Conservation (phyloP, 768 basidiomycete genomes). For the Sistotremastrum suecicum region DNA sequence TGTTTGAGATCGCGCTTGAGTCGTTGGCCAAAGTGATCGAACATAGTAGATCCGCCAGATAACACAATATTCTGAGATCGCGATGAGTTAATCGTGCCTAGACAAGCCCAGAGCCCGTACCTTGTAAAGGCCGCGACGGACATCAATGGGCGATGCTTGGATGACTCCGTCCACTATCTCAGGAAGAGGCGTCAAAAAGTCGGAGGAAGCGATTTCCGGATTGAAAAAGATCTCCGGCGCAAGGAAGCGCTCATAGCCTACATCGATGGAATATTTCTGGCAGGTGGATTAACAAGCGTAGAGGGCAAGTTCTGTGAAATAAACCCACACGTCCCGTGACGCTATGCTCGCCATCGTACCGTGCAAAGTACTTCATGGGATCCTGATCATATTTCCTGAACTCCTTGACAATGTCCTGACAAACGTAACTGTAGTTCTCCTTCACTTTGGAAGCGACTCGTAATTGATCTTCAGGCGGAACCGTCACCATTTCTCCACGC, state of each 20-base stretch:
- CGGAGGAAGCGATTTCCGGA: slow-evolving; percentile 95
- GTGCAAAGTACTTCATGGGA: slow-evolving; percentile 87
- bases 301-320: neutral
- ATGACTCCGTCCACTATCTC: slow-evolving; percentile 95
- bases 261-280: slow-evolving; percentile 87
- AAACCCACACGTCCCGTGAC: slow-evolving; percentile 75
- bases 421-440: slow-evolving; percentile 96
- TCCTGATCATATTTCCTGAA: slow-evolving; percentile 97
- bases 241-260: slow-evolving; percentile 97
- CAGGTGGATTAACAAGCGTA: slow-evolving; percentile 1
- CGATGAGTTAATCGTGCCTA: neutral
- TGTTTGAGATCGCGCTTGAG: slow-evolving; percentile 93
- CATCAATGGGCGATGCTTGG: slow-evolving; percentile 91
- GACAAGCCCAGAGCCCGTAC: slow-evolving; percentile 21
- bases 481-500: slow-evolving; percentile 79
- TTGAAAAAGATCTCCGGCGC: slow-evolving; percentile 99
- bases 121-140: slow-evolving; percentile 93
- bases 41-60: slow-evolving; percentile 97
- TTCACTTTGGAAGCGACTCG: slow-evolving; percentile 88
- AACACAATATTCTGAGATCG: slow-evolving; percentile 84
- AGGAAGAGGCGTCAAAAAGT: slow-evolving; percentile 92
- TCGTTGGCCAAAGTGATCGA: slow-evolving; percentile 95
- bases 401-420: slow-evolving; percentile 97
- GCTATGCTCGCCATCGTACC: slow-evolving; percentile 86
- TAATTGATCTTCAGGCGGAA: slow-evolving; percentile 91